Percentiles rank a stretch among this genome's conserved stretches.
These are phyloP conservation scores for Aquilaria malaccensis DNA, from an alignment of 345 rosid genomes.

Conservation along the genomic window DNA sequence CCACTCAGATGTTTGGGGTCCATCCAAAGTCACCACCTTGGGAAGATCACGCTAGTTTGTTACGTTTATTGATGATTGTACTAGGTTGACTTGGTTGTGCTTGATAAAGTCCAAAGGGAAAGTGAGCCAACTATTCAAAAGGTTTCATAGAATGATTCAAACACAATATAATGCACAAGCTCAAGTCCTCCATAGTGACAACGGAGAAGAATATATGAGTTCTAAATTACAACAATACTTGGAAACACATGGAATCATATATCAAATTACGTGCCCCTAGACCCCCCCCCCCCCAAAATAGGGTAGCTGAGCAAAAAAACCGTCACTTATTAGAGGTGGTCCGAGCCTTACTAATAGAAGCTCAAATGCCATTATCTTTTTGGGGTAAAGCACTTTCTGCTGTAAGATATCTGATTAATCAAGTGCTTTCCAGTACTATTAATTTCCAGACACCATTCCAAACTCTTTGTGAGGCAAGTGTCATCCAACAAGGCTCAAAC, in stretches of 20 bases:
- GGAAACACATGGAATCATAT: background rate
- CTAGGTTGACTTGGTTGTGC: background rate
- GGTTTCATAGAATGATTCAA: background rate
- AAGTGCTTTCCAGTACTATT: background rate
- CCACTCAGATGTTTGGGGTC: slow-evolving; percentile 10
- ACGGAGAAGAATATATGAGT: background rate
- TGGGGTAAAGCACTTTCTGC: background rate
- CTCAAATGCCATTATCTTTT: background rate
- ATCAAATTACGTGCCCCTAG: background rate
- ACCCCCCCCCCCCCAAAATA: background rate
- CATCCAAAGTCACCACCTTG: background rate
- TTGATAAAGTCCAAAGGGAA: background rate
- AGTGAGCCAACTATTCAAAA: background rate
- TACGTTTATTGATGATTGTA: slow-evolving; percentile 9
- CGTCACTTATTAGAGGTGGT: slow-evolving; percentile 4
- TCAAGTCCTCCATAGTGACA: background rate
- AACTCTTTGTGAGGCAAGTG: background rate
- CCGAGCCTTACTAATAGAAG: background rate
- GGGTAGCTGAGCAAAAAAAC: background rate
- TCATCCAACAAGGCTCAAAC: too few species aligned
- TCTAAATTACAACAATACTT: background rate
- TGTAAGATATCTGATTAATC: background rate
- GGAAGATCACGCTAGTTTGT: background rate
- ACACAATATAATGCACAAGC: slow-evolving; percentile 3
- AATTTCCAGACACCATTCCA: background rate